Percentiles rank a stretch among this genome's conserved stretches.
These are phyloP conservation scores for Claviceps capensis DNA, from an alignment of 2,329 filamentous ascomycete species.

Conservation along the genomic window DNA sequence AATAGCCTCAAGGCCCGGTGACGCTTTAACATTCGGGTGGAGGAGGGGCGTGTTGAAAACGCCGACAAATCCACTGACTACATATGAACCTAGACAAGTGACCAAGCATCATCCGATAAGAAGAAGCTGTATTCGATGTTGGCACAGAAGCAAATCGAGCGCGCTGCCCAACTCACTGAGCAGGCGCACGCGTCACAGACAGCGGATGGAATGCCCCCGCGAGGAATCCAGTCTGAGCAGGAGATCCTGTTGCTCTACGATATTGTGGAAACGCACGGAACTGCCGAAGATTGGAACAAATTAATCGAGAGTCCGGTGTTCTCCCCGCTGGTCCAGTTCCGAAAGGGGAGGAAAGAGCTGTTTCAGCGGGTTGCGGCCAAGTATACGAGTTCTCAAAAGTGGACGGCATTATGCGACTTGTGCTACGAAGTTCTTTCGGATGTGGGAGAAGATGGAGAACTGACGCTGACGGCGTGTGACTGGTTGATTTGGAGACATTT, in stretches of 20 bases:
- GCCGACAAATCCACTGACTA: neutral
- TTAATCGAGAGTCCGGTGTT: constrained; percentile 25
- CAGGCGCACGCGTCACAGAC: constrained; percentile 14
- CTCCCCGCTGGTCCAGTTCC: constrained; percentile 30
- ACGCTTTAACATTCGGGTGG: too few species aligned
- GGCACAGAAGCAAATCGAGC: constrained; percentile 36
- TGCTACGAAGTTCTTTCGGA: constrained; percentile 29
- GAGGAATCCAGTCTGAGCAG: constrained; percentile 31
- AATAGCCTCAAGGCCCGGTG: too few species aligned
- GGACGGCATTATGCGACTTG: constrained; percentile 28
- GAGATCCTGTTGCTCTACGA: constrained; percentile 37
- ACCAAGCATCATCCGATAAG: constrained; percentile 33
- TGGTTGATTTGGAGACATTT: constrained; percentile 27
- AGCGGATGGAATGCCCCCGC: constrained; percentile 10
- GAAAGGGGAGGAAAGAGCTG: constrained; percentile 32
- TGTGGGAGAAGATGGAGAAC: constrained; percentile 21
- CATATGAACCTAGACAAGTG: constrained; percentile 24
- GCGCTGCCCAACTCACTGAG: constrained; percentile 32
- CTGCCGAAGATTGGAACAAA: constrained; percentile 26
- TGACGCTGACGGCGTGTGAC: constrained; percentile 32
- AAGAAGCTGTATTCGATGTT: constrained; percentile 38
- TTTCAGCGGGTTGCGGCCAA: constrained; percentile 26
- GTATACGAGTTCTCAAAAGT: constrained; percentile 25
- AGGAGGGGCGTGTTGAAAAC: too few species aligned
- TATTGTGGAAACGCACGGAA: constrained; percentile 30